These are phyloP conservation scores for Aspergillus japonicus DNA, from an alignment of 2,329 filamentous ascomycete genomes.

Conservation along the genomic window DNA sequence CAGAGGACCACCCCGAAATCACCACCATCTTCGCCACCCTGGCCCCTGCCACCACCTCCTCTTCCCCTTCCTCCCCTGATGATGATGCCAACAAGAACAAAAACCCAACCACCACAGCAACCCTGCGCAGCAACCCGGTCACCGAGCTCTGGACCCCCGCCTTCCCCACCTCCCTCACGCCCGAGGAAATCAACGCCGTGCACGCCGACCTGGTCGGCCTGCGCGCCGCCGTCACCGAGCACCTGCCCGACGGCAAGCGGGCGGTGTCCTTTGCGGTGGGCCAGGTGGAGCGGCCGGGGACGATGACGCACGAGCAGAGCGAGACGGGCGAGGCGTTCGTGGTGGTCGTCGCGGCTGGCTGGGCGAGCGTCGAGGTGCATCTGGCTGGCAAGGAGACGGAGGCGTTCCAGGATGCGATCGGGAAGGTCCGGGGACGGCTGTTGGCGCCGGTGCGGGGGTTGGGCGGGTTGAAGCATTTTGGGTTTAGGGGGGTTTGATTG, in stretches of 20 bases:
- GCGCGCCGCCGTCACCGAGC: constrained; percentile 31
- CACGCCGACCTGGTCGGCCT: constrained; percentile 40
- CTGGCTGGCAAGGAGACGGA: constrained; percentile 47
- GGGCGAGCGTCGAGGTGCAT: constrained; percentile 53
- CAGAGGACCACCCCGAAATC: constrained; percentile 24
- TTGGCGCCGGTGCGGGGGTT: constrained; percentile 38
- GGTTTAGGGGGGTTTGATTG: neutral
- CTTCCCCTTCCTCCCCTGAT: no score
- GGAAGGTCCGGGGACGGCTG: constrained; percentile 43
- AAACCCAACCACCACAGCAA: constrained; percentile 20
- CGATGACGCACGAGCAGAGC: constrained; percentile 36
- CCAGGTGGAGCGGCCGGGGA: constrained; percentile 37
- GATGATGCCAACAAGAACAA: no score
- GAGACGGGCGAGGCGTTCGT: constrained; percentile 43
- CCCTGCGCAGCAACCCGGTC: constrained; percentile 41
- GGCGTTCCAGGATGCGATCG: constrained; percentile 45
- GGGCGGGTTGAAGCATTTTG: constrained; percentile 34
- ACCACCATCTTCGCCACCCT: constrained; percentile 34
- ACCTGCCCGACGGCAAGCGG: constrained; percentile 28
- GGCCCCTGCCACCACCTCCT: constrained; percentile 17
- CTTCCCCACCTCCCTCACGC: constrained; percentile 39
- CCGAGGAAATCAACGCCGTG: constrained; percentile 28
- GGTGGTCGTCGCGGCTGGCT: constrained; percentile 50
- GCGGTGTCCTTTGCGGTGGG: constrained; percentile 36
- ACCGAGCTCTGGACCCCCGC: constrained; percentile 51